phyloP scores from a whole-genome alignment of 2,329 filamentous ascomycete species.

The Phaeosphaeriaceae sp. region DNA sequence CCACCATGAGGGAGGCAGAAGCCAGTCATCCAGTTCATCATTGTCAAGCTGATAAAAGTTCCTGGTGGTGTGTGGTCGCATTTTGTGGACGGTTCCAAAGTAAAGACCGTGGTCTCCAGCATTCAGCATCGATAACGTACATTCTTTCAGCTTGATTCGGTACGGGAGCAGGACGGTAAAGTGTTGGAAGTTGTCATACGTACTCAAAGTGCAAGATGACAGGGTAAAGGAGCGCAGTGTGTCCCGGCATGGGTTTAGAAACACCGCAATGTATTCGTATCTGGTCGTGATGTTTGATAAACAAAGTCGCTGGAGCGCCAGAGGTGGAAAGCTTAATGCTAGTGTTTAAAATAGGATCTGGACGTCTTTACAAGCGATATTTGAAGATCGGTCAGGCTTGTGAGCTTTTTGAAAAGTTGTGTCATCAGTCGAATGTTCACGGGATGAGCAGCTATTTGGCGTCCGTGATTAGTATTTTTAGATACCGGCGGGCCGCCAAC shows the following conservation, averaged over 20 bases:
- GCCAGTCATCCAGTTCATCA: background rate
- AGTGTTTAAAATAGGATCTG: too few relatives aligned
- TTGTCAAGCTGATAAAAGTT: too few relatives aligned
- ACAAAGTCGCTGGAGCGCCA: background rate
- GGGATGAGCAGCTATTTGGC: background rate
- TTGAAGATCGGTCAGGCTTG: background rate
- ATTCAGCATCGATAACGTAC: background rate
- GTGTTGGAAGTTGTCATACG: too few relatives aligned
- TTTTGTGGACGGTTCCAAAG: background rate
- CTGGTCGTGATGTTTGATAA: background rate
- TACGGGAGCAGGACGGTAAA: too few relatives aligned
- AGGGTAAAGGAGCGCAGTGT: background rate
- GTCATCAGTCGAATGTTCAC: background rate
- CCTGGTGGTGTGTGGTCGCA: too few relatives aligned
- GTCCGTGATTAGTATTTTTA: too few relatives aligned
- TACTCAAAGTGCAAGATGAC: too few relatives aligned
- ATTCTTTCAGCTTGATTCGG: background rate
- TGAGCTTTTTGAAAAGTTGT: background rate
- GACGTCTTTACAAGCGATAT: background rate
- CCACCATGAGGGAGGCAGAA: too few relatives aligned
- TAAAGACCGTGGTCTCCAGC: background rate
- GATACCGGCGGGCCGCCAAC: too few relatives aligned
- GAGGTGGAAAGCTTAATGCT: background rate
- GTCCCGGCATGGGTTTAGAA: background rate
- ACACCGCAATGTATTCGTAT: background rate